These are phyloP conservation scores for Tolypocladium amazonense DNA, from an alignment of 2,329 filamentous ascomycete species.

Conservation along the genomic window DNA sequence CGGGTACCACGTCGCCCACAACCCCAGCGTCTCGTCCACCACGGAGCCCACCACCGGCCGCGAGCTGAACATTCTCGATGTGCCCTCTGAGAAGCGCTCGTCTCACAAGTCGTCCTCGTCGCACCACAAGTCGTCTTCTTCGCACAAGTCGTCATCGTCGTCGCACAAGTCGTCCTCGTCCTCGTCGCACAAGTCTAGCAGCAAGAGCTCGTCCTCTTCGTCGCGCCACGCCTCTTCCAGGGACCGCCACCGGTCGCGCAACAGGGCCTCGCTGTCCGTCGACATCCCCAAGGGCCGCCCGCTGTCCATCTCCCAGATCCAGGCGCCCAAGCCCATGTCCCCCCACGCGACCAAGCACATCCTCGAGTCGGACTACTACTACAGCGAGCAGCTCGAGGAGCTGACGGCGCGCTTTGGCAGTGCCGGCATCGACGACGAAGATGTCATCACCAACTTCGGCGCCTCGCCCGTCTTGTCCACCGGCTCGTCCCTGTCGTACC, in stretches of 20 bases:
- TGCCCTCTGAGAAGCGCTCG: conserved; percentile 43
- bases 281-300: conserved; percentile 83
- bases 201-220: conserved; percentile 23
- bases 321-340: conserved; percentile 80
- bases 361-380: conserved; percentile 69
- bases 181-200: conserved; percentile 11
- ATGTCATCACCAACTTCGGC: conserved; percentile 44
- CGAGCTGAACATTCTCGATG: conserved; percentile 94
- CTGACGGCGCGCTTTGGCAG: conserved; percentile 64
- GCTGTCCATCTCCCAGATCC: conserved; percentile 79
- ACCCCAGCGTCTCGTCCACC: conserved; percentile 80
- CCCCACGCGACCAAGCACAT: conserved; percentile 82
- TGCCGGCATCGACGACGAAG: conserved; percentile 47
- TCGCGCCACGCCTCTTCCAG: conserved; percentile 34
- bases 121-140: conserved; percentile 26
- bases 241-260: conserved; percentile 29
- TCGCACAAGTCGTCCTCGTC: conserved; percentile 23
- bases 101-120: conserved; percentile 18
- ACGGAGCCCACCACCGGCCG: conserved; percentile 94
- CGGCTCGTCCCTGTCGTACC: conserved; percentile 60
- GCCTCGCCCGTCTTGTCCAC: conserved; percentile 53
- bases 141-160: conserved; percentile 23
- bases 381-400: conserved; percentile 63
- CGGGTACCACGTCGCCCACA: conserved; percentile 95
- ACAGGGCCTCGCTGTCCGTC: conserved; percentile 39